Percentiles rank a stretch among this genome's conserved stretches.
phyloP scores from a whole-genome alignment of 257 asterid genomes.

The Solanum bulbocastanum region DNA sequence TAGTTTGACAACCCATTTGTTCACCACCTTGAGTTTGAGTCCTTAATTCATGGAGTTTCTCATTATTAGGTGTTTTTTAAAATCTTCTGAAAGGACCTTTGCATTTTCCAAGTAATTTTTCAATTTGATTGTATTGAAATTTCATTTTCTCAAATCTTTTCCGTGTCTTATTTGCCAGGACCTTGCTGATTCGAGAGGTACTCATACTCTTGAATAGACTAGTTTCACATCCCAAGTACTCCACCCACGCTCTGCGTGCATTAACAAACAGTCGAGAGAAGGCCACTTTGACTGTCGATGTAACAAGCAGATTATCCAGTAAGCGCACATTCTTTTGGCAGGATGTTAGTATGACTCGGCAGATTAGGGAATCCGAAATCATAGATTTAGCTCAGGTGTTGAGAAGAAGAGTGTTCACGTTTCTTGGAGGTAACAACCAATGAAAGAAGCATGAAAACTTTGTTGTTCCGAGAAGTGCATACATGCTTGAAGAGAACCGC shows the following conservation, averaged over 20 bases:
- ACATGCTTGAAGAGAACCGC: background rate
- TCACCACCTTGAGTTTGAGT: background rate
- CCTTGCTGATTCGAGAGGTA: conserved; percentile 69
- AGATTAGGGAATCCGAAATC: conserved; percentile 57
- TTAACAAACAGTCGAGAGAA: conserved; percentile 48
- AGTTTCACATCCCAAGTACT: conserved; percentile 73
- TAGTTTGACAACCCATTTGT: background rate
- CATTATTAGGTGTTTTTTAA: background rate
- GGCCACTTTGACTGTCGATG: conserved; percentile 47
- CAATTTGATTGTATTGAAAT: background rate
- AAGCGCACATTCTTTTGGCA: conserved; percentile 38
- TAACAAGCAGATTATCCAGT: conserved; percentile 55
- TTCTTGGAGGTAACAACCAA: conserved; percentile 40
- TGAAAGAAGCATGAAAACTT: conserved; percentile 16
- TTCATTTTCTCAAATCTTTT: background rate
- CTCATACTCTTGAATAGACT: conserved; percentile 84
- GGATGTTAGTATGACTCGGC: conserved; percentile 35
- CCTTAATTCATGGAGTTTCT: background rate
- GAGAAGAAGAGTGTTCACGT: conserved; percentile 57
- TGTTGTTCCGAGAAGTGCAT: background rate
- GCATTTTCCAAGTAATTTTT: background rate
- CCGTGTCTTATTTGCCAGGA: conserved; percentile 27
- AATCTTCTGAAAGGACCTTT: background rate
- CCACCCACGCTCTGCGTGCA: conserved; percentile 44
- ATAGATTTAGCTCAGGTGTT: conserved; percentile 65